A percentile compares a stretch with the other conserved stretches of the same genome.
Conservation (phyloP, 768 basidiomycete species). For the Ramaria rubella region DNA sequence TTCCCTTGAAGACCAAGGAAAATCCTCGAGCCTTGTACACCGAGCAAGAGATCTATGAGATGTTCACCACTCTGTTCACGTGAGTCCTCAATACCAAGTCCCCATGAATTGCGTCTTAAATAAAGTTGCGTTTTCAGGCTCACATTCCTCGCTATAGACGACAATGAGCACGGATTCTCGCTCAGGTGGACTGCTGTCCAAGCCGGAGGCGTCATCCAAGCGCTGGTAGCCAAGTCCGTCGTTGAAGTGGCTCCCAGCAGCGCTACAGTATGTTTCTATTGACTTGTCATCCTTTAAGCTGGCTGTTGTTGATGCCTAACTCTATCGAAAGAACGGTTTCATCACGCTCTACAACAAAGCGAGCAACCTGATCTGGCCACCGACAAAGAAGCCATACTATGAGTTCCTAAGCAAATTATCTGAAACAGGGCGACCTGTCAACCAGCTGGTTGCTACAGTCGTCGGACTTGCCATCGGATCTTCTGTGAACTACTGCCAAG, state of each 20-base stretch:
- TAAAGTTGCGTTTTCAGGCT: too few relatives aligned
- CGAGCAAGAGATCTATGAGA: slow-evolving; percentile 41
- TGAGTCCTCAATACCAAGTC: slow-evolving; percentile 25
- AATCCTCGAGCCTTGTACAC: slow-evolving; percentile 40
- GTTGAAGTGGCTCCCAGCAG: slow-evolving; percentile 21
- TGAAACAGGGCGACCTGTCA: slow-evolving; percentile 31
- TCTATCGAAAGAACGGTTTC: slow-evolving; percentile 23
- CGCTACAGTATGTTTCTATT: slow-evolving; percentile 21
- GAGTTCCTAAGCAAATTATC: slow-evolving; percentile 35
- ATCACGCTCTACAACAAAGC: slow-evolving; percentile 22
- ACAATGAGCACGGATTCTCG: slow-evolving; percentile 30
- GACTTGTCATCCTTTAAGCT: too few relatives aligned
- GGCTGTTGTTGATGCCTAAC: too few relatives aligned
- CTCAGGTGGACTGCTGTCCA: slow-evolving; percentile 24
- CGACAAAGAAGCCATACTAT: slow-evolving; percentile 29
- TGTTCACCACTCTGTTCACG: slow-evolving; percentile 28
- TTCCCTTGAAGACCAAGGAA: slow-evolving; percentile 40
- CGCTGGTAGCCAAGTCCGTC: slow-evolving; percentile 29
- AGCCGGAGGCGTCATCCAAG: slow-evolving; percentile 26
- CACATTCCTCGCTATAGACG: slow-evolving; percentile 1
- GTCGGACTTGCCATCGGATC: slow-evolving; percentile 42
- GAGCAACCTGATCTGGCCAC: slow-evolving; percentile 25
- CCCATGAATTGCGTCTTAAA: too few relatives aligned
- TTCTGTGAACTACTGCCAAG: slow-evolving; percentile 42
- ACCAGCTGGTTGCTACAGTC: slow-evolving; percentile 38